Evolutionary conservation across 305 asterid genomes (phyloP).

Genomic region (Solanum hybrid): DNA sequence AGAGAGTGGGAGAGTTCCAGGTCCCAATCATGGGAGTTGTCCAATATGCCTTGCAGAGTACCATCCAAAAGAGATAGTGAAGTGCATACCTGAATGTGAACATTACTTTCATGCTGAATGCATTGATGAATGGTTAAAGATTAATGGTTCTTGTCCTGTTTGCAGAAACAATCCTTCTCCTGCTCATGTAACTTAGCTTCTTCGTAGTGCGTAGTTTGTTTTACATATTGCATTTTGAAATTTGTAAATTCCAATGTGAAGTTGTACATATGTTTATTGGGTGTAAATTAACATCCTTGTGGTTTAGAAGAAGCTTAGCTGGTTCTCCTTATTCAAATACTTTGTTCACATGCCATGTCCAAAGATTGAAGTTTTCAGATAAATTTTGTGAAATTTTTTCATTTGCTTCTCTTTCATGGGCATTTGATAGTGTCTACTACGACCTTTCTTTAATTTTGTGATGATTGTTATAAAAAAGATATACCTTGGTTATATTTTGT

Average conservation of each 20-base stretch:
- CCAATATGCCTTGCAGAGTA: constrained; percentile 65
- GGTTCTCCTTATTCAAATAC: background rate
- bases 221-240: background rate
- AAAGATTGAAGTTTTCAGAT: background rate
- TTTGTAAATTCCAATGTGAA: background rate
- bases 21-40: constrained; percentile 56
- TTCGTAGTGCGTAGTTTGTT: background rate
- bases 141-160: constrained; percentile 58
- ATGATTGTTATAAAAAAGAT: background rate
- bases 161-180: constrained; percentile 59
- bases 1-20: constrained; percentile 57
- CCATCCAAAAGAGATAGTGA: constrained; percentile 41
- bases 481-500: background rate
- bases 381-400: background rate
- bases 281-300: background rate
- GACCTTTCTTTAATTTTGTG: background rate
- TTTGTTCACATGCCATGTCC: background rate
- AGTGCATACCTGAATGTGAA: constrained; percentile 54
- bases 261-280: background rate
- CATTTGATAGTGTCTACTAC: background rate
- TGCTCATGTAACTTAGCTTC: background rate
- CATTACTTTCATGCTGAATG: constrained; percentile 78
- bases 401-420: background rate
- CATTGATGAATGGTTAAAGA: constrained; percentile 61
- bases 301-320: background rate